Evolutionary conservation across 2,329 filamentous ascomycete species (phyloP).

Genomic region (Nemania sp.): DNA sequence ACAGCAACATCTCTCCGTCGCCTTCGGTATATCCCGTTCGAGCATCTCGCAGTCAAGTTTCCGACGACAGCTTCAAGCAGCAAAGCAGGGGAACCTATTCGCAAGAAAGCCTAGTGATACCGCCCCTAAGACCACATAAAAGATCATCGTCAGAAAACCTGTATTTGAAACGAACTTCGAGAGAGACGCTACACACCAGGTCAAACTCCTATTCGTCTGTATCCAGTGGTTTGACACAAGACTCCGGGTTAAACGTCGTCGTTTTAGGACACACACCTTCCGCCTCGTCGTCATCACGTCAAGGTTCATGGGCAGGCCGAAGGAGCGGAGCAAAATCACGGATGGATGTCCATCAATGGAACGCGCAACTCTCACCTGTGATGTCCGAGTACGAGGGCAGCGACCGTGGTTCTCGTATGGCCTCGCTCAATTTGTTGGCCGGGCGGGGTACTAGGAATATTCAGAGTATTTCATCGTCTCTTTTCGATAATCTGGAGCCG

Average conservation of each 20-base stretch:
- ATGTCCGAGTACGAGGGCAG: conserved; percentile 65
- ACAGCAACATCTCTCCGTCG: conserved; percentile 51
- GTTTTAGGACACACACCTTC: conserved; percentile 42
- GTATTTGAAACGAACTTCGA: conserved; percentile 55
- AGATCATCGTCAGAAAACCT: conserved; percentile 54
- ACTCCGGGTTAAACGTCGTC: conserved; percentile 48
- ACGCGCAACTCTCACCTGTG: conserved; percentile 66
- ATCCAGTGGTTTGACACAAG: conserved; percentile 57
- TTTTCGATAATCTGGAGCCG: conserved; percentile 46
- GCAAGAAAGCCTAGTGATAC: conserved; percentile 63
- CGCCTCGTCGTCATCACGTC: conserved; percentile 35
- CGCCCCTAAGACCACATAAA: conserved; percentile 56
- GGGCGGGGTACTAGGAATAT: conserved; percentile 57
- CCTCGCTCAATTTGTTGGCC: conserved; percentile 48
- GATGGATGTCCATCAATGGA: conserved; percentile 65
- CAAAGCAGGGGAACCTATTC: conserved; percentile 55
- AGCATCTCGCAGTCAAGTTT: conserved; percentile 37
- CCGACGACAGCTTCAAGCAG: conserved; percentile 43
- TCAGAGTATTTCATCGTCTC: conserved; percentile 61
- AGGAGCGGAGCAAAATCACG: conserved; percentile 32
- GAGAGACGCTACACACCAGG: conserved; percentile 57
- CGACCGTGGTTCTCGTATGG: conserved; percentile 53
- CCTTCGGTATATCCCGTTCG: conserved; percentile 42
- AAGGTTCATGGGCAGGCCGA: conserved; percentile 39
- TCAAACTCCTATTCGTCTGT: conserved; percentile 59